These are phyloP conservation scores for Collybia sordida DNA, from an alignment of 768 basidiomycete genomes.

Conservation along the genomic window DNA sequence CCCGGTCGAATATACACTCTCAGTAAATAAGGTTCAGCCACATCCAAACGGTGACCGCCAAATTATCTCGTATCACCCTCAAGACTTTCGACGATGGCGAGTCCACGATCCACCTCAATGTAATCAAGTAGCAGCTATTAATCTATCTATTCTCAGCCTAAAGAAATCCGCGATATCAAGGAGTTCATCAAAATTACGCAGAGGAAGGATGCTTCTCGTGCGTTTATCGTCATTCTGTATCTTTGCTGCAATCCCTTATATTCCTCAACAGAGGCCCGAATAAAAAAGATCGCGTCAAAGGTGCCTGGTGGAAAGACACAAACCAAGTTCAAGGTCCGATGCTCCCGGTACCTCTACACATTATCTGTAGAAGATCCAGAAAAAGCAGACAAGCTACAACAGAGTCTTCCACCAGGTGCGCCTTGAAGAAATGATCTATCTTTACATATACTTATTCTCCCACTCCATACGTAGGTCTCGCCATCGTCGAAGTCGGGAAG, in stretches of 20 bases:
- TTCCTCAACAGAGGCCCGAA: constrained; percentile 77
- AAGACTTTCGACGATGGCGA: constrained; percentile 43
- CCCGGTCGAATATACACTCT: constrained; percentile 24
- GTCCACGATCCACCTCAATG: constrained; percentile 13
- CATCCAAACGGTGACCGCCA: constrained; percentile 15
- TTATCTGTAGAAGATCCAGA: constrained; percentile 92
- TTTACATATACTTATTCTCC: background rate
- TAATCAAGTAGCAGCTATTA: constrained; percentile 5
- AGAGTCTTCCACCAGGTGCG: constrained; percentile 92
- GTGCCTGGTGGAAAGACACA: constrained; percentile 68
- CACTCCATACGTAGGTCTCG: constrained; percentile 50
- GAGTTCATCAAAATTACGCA: constrained; percentile 95
- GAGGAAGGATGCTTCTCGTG: constrained; percentile 96
- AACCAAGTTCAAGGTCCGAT: constrained; percentile 99
- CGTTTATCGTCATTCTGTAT: constrained; percentile 33
- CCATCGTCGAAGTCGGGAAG: constrained; percentile 70
- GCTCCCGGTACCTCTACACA: constrained; percentile 97
- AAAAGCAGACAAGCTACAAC: constrained; percentile 97
- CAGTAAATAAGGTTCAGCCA: constrained; percentile 36
- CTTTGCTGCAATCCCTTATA: constrained; percentile 4
- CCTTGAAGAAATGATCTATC: constrained; percentile 29
- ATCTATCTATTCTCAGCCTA: constrained; percentile 58
- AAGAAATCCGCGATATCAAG: constrained; percentile 98
- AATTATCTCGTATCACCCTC: constrained; percentile 25
- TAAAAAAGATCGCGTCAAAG: constrained; percentile 88